Percentiles rank a stretch among this genome's conserved stretches.
These are phyloP conservation scores for Hymenoscyphus linearis DNA, from an alignment of 2,329 filamentous ascomycete species.

Conservation along the genomic window DNA sequence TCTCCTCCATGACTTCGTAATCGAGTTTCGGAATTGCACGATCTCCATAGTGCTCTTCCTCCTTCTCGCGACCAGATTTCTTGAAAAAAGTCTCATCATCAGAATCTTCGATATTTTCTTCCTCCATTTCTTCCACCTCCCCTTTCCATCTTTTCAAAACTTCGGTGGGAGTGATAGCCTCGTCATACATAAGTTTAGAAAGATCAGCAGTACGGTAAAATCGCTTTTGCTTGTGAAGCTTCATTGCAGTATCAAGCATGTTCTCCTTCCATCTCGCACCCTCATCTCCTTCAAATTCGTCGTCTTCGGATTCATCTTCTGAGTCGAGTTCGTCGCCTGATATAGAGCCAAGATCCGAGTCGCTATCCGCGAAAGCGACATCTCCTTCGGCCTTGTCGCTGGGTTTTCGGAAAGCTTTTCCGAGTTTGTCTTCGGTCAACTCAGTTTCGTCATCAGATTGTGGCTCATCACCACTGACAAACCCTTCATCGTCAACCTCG, in stretches of 20 bases:
- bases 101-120: conserved; percentile 52
- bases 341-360: conserved; percentile 90
- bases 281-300: conserved; percentile 64
- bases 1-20: conserved; percentile 73
- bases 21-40: conserved; percentile 73
- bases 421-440: conserved; percentile 54
- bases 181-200: conserved; percentile 83
- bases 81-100: conserved; percentile 61
- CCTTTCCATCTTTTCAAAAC: conserved; percentile 78
- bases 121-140: conserved; percentile 51
- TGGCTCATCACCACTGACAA: conserved; percentile 27
- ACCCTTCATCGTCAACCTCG: conserved; percentile 48
- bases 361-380: conserved; percentile 88
- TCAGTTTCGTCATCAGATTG: conserved; percentile 50
- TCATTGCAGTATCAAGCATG: conserved; percentile 67
- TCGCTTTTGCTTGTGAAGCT: conserved; percentile 62
- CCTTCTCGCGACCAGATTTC: conserved; percentile 56
- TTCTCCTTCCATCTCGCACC: conserved; percentile 84
- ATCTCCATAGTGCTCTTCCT: conserved; percentile 69
- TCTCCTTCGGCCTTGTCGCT: conserved; percentile 60
- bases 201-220: conserved; percentile 78
- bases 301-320: conserved; percentile 35
- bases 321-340: conserved; percentile 47
- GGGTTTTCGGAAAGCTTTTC: conserved; percentile 53
- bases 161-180: conserved; percentile 66